Conservation (phyloP, 805 yeast genomes). For the Komagataella mondaviorum region DNA sequence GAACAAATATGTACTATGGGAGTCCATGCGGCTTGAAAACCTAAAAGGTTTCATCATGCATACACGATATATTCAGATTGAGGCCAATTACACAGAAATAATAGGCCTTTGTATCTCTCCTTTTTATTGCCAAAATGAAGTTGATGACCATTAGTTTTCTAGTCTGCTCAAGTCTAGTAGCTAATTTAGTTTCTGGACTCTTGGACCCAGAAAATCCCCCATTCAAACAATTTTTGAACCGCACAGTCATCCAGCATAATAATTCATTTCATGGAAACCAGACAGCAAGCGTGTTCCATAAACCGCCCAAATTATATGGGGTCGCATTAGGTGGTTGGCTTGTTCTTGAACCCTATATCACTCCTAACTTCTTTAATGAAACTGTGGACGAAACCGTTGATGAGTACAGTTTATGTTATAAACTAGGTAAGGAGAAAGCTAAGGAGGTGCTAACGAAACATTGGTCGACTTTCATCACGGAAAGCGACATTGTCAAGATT, state of each 20-base stretch:
- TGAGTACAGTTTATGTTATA: slow-evolving; percentile 57
- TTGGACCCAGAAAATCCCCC: background rate
- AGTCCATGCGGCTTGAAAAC: background rate
- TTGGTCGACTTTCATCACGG: slow-evolving; percentile 72
- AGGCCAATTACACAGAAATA: background rate
- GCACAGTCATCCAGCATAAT: background rate
- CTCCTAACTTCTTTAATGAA: slow-evolving; percentile 60
- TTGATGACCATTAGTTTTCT: background rate
- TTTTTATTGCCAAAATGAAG: background rate
- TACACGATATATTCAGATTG: too few species aligned
- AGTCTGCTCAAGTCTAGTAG: background rate
- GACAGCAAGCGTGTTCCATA: background rate
- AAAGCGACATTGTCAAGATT: slow-evolving; percentile 53
- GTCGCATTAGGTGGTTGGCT: slow-evolving; percentile 88
- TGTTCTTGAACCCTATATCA: slow-evolving; percentile 75
- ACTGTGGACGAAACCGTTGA: slow-evolving; percentile 54
- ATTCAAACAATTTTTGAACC: background rate
- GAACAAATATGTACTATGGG: background rate
- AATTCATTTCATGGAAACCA: background rate
- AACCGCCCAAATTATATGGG: slow-evolving; percentile 26
- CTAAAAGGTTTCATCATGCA: background rate
- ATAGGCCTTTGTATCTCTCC: background rate
- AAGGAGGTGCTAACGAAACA: slow-evolving; percentile 39
- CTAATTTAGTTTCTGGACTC: background rate
- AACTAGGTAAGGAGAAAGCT: slow-evolving; percentile 51